Evolutionary conservation across 106 monocot genomes (phyloP).

Genomic region (Posidonia australis): DNA sequence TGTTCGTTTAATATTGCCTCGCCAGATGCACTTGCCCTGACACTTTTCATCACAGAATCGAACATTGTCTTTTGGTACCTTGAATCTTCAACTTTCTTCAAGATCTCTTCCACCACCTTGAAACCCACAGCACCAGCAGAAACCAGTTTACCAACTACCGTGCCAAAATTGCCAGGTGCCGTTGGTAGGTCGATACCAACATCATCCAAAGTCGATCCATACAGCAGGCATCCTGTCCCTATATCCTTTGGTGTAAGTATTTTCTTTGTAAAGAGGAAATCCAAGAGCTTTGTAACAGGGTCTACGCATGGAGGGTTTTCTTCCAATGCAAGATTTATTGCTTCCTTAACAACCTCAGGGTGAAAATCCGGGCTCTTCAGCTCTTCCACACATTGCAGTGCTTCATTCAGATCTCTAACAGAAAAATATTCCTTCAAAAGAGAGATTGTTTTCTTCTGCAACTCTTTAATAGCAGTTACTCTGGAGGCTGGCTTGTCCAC

Average conservation of each 20-base stretch:
- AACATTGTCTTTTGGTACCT: slow-evolving; percentile 16
- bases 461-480: slow-evolving; percentile 12
- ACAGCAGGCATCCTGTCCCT: slow-evolving; percentile 55
- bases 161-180: slow-evolving; percentile 63
- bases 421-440: slow-evolving; percentile 85
- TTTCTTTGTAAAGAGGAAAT: slow-evolving; percentile 33
- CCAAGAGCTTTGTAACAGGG: slow-evolving; percentile 34
- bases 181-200: slow-evolving; percentile 72
- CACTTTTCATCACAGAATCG: slow-evolving; percentile 16
- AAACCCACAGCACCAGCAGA: slow-evolving; percentile 36
- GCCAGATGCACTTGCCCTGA: slow-evolving; percentile 26
- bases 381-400: slow-evolving; percentile 73
- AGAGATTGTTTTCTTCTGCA: slow-evolving; percentile 68
- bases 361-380: slow-evolving; percentile 66
- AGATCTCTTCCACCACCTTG: slow-evolving; percentile 47
- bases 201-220: slow-evolving; percentile 64
- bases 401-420: slow-evolving; percentile 63
- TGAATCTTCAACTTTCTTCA: slow-evolving; percentile 58
- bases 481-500: slow-evolving; percentile 25
- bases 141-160: slow-evolving; percentile 51
- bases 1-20: too few species aligned
- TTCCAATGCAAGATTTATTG: slow-evolving; percentile 59
- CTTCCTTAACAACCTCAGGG: slow-evolving; percentile 83
- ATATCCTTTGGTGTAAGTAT: slow-evolving; percentile 40
- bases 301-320: slow-evolving; percentile 35